Base-by-base conservation (phyloP, 306 rosid genomes). In the Corylus avellana region DNA sequence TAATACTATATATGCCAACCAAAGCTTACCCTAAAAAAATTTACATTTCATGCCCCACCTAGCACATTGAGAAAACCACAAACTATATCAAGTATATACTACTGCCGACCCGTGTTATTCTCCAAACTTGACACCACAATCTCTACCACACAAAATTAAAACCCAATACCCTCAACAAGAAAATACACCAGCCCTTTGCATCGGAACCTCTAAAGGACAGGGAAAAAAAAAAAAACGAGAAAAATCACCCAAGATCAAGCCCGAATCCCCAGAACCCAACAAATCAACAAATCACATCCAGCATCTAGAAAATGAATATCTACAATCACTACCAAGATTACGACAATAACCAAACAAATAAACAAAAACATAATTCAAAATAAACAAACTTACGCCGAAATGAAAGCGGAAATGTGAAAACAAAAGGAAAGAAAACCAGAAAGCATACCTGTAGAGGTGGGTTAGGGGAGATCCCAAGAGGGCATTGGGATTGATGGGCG, bases 401-500 rank as follows among this genome's bases (percentile, higher is more conserved):
- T 10, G 32, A 25, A 25, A 59, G 8, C n/a, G 29, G 5, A n/a
- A 55, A 20, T 63, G 77, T 51, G 20, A 82, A 49, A 77, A 58
- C 46, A 68, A 16, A 35, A 37, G 32, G 75, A 73, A 69, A 1
- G 39, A 64, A 16, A 75, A 50, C 53, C 20, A 57, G 53, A 20
- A 56, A 53, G 16, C 39, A 56, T 27, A 89, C 98, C 94, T 87
- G 93, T 70, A 87, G 83, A 75, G 92, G 93, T 62, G 85, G 86
- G 79, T 73, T 81, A 50, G 91, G 85, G 44, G 84, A 75, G 80
- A 80, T 57, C 79, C 80, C 70, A 42, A 64, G 70, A 18, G 93
- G 88, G 81, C 93, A 93, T 77, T 88, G 98, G 75, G 93, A 93
- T 85, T 88, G 89, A 82, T 91, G 82, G 25, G 62, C 66, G 59